Base-by-base conservation (phyloP, 2,329 filamentous ascomycete species). In the Ophiocordyceps camponoti-floridani region DNA sequence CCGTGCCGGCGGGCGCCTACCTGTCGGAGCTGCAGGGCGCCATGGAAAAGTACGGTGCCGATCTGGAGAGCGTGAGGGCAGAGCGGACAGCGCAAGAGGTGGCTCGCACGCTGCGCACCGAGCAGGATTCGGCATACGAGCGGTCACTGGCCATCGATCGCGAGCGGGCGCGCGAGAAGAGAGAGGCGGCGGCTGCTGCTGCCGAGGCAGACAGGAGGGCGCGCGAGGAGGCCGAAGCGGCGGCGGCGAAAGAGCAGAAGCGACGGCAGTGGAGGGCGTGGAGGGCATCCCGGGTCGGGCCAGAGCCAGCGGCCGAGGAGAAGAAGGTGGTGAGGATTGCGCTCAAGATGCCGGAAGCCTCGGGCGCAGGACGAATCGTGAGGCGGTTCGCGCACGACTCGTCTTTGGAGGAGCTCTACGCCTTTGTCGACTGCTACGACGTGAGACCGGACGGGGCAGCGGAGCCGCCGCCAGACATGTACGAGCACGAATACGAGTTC, bases 121-220 rank as follows among this genome's bases (percentile, higher is more conserved):
- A 94, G 60, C 91, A 98, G 59, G 87, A 96, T 58, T 83, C 77
- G 10, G 91, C 91, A 1, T 98, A 98, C 60, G 88, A 98, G 63
- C 77, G 87, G 48, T 94, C 85, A 0, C 68, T 98, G 28, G 89
- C 88, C 10, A 77, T 79, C 48, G 91, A 98, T 61, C 73, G 88
- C 37, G 88, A 94, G 60, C 80, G 89, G 18, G 83, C 84, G 0
- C 72, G 84, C 30, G 76, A 82, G 58, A 77, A 76, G 57, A 75
- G 75, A 43, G 87, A 94, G 58, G 86, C 82, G 2, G 85, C 85
- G 46, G 74, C 75, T 0, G 73, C 75, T 1, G 83, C 82, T 16
- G 75, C 73, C 27, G 79, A 79, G 50, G 82, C 77, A 12, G 76
- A 79, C 51, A 75, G 77, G 52, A 70, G 67, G 40, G 75, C 75